Percentiles rank a stretch among this genome's conserved stretches.
Evolutionary conservation across 257 asterid species (phyloP).

Genomic region (Gentiana dahurica): DNA sequence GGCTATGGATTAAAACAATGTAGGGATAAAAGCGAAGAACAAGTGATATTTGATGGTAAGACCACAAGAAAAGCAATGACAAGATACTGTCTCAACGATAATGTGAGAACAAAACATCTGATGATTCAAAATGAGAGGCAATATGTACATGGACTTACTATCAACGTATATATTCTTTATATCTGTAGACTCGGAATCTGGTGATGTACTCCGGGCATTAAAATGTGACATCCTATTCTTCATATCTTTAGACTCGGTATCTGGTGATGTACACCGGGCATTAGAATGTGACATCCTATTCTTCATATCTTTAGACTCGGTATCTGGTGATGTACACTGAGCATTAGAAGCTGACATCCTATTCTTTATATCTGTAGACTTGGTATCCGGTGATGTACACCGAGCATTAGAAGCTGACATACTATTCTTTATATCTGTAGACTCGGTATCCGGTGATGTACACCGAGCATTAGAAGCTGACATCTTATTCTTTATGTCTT

Average conservation of each 20-base stretch:
- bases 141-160: slow-evolving; percentile 44
- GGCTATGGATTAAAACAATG: no score
- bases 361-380: slow-evolving; percentile 29
- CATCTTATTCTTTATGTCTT: slow-evolving; percentile 44
- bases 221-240: slow-evolving; percentile 22
- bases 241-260: slow-evolving; percentile 43
- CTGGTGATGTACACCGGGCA: neutral
- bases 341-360: slow-evolving; percentile 45
- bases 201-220: no score
- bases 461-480: slow-evolving; percentile 44
- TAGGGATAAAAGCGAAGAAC: neutral
- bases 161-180: slow-evolving; percentile 69
- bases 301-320: slow-evolving; percentile 81
- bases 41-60: neutral
- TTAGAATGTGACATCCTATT: slow-evolving; percentile 18
- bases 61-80: no score
- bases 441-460: slow-evolving; percentile 53
- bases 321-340: slow-evolving; percentile 45
- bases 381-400: slow-evolving; percentile 20
- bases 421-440: slow-evolving; percentile 78
- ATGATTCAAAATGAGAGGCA: no score
- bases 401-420: neutral
- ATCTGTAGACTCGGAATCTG: no score
- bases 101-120: neutral
- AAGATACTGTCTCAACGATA: neutral